Evolutionary conservation across 1,139 yeast species (phyloP).

Genomic region (Yamadazyma triangularis): DNA sequence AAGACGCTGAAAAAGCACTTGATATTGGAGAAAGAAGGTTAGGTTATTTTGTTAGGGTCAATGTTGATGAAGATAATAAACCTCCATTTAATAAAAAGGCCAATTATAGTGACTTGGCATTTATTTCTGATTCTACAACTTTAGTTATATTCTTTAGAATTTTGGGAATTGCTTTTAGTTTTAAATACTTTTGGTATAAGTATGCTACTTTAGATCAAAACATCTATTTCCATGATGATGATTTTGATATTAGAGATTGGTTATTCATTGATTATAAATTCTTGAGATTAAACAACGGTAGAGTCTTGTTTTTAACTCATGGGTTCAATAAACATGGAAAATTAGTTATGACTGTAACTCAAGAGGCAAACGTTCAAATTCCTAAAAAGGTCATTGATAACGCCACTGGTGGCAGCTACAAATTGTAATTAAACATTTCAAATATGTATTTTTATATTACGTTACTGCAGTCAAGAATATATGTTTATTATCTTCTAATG

Average conservation of each 20-base stretch:
- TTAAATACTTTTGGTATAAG: slow-evolving; percentile 21
- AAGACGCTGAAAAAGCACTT: slow-evolving; percentile 15
- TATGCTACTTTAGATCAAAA: slow-evolving; percentile 41
- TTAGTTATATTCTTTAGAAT: slow-evolving; percentile 25
- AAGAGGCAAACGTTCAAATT: slow-evolving; percentile 33
- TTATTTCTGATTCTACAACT: slow-evolving; percentile 31
- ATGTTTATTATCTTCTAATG: no score
- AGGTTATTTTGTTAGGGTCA: slow-evolving; percentile 31
- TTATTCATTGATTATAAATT: slow-evolving; percentile 35
- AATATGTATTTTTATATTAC: background rate
- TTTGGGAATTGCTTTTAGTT: slow-evolving; percentile 23
- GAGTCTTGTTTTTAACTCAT: slow-evolving; percentile 29
- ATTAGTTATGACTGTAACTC: slow-evolving; percentile 21
- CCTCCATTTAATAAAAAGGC: slow-evolving; percentile 18
- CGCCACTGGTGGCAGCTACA: slow-evolving; percentile 14
- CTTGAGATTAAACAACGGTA: slow-evolving; percentile 30
- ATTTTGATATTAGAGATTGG: slow-evolving; percentile 32
- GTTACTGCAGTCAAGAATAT: no score
- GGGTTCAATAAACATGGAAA: slow-evolving; percentile 29
- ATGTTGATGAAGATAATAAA: slow-evolving; percentile 27
- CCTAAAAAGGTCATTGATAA: slow-evolving; percentile 22
- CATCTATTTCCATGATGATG: slow-evolving; percentile 28
- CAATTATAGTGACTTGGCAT: slow-evolving; percentile 19
- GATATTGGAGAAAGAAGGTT: slow-evolving; percentile 26
- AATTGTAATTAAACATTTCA: slow-evolving; percentile 3